Base-by-base conservation (phyloP, 768 basidiomycete genomes). In the Stropharia rugosoannulata region DNA sequence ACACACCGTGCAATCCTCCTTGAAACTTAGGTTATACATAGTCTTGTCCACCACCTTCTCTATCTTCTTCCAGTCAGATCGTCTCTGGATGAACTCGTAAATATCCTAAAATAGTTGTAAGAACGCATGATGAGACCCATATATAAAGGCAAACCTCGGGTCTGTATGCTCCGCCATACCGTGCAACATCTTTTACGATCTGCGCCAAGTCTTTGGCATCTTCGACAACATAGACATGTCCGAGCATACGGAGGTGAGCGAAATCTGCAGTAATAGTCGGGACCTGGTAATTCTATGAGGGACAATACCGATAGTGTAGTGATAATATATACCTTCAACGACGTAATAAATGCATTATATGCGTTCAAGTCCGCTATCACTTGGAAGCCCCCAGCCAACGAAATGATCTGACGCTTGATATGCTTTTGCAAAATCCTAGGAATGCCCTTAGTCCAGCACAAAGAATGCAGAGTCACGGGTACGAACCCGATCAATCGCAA, bases 11-110 rank as follows among this genome's bases (percentile, higher is more conserved):
- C 95, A 97, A 66, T 97, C 95, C 68, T 97, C 95, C 66, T 91
- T 94, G 66, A 96, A 92, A 68, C 89, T 91, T 49, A 95, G 71
- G 70, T 90, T 93, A 72, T 94, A 95, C 92, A 95, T 94, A 47
- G 92, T 86, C 76, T 93, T 93, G 75, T 94, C 93, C 48, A 98
- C 97, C 25, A 84, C 87, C 72, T 93, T 96, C 70, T 98, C 95
- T 57, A 98, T 98, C 75, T 92, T 95, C 75, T 97, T 96, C 96
- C 96, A 98, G 69, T 99, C 96, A 6, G 92, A 90, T 35, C 95
- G 81, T 18, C 95, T 78, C 67, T 95, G 93, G 64, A 98, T 91
- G 64, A 98, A 96, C 70, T 98, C 96, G 68, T 98, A 98, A 49
- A 98, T 80, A 66, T 98, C 96, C 84, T 88, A 56, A 10, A 46